Conservation (phyloP, 164 flowering plant genomes). For the Chimonanthus salicifolius region DNA sequence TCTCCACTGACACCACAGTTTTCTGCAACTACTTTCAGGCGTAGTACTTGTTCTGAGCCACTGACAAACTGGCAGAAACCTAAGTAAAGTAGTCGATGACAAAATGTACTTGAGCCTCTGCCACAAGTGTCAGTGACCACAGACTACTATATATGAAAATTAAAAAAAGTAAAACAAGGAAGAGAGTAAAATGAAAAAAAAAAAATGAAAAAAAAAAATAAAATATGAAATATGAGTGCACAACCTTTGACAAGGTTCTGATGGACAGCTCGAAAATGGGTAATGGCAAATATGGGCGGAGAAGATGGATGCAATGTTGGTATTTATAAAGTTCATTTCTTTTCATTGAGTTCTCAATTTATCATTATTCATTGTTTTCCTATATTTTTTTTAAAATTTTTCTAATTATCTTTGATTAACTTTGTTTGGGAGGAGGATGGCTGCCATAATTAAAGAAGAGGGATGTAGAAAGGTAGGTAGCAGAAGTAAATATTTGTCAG, state of each 20-base stretch:
- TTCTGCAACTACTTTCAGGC: slow-evolving; percentile 44
- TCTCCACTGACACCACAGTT: slow-evolving; percentile 53
- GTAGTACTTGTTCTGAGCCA: slow-evolving; percentile 12
- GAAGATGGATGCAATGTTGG: slow-evolving; percentile 14
- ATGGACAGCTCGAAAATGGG: not conserved
- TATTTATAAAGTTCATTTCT: slow-evolving; percentile 16
- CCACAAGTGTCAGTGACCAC: slow-evolving; percentile 21
- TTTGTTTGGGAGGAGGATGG: not conserved
- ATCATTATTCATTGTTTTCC: too few relatives aligned
- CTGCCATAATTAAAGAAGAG: not conserved
- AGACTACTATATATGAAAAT: not conserved
- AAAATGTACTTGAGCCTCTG: slow-evolving; percentile 13
- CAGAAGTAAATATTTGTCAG: slow-evolving; percentile 3
- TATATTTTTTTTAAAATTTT: too few relatives aligned
- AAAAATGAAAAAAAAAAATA: not conserved
- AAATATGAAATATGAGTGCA: slow-evolving; percentile 2
- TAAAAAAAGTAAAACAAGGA: not conserved
- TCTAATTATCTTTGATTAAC: too few relatives aligned
- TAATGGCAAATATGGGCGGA: slow-evolving; percentile 8
- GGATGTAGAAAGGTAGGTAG: not conserved
- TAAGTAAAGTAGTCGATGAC: slow-evolving; percentile 2
- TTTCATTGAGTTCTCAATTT: too few relatives aligned
- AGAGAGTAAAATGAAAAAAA: not conserved
- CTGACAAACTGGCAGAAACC: not conserved
- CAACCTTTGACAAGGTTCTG: slow-evolving; percentile 44